A percentile compares a stretch with the other conserved stretches of the same genome.
Conservation (phyloP, 31 red algal genomes). For the Odonthalia washingtoniensis region DNA sequence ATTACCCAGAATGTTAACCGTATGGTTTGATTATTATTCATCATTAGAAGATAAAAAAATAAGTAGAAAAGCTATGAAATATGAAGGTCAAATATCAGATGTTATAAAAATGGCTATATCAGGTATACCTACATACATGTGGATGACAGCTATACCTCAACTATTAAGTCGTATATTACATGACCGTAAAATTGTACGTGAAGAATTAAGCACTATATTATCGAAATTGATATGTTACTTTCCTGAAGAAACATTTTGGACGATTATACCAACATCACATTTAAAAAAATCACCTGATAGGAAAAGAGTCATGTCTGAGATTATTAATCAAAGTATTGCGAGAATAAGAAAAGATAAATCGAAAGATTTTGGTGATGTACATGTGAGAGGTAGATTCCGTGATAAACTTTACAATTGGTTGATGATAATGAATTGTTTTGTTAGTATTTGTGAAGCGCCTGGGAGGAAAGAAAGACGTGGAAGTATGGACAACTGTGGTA, state of each 20-base stretch:
- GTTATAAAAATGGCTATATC: constrained; percentile 57
- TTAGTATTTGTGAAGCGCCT: constrained; percentile 53
- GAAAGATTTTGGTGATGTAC: constrained; percentile 25
- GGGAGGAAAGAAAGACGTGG: constrained; percentile 56
- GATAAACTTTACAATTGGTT: constrained; percentile 2
- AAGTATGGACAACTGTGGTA: constrained; percentile 49
- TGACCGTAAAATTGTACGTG: constrained; percentile 42
- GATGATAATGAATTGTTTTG: constrained; percentile 43
- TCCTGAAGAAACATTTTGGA: constrained; percentile 80
- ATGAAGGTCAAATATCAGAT: constrained; percentile 37
- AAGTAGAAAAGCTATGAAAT: not conserved
- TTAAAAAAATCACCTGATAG: constrained; percentile 35
- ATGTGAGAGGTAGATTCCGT: too few species aligned
- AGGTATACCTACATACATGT: constrained; percentile 82
- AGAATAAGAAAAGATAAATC: constrained; percentile 10
- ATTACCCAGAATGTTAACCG: constrained; percentile 85
- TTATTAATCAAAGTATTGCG: constrained; percentile 16
- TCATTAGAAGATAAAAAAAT: constrained; percentile 8
- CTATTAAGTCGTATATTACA: constrained; percentile 80
- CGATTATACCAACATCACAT: constrained; percentile 68
- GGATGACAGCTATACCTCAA: constrained; percentile 90
- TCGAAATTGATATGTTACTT: constrained; percentile 53
- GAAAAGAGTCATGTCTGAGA: constrained; percentile 38
- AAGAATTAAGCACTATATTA: constrained; percentile 57
- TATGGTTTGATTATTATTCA: constrained; percentile 91